Conservation (phyloP, 805 yeast genomes). For the Helenozyma rhizophorensis region DNA sequence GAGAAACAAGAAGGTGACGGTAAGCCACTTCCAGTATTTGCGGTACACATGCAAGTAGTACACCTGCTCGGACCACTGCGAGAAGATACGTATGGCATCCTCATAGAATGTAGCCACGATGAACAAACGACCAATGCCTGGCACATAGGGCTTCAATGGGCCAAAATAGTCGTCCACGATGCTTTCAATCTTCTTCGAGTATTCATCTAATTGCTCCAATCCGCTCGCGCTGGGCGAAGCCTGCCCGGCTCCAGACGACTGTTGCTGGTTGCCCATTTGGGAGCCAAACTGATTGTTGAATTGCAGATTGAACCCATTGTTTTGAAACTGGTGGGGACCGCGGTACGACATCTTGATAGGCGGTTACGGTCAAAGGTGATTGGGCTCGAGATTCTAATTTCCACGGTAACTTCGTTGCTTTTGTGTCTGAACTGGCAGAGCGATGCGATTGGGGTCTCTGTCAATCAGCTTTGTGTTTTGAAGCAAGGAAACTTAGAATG, state of each 20-base stretch:
- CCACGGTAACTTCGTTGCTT: too few species aligned
- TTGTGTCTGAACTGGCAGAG: too few species aligned
- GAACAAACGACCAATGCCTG: slow-evolving; percentile 81
- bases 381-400: too few species aligned
- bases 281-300: slow-evolving; percentile 17
- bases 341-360: slow-evolving; percentile 45
- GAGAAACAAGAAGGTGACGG: slow-evolving; percentile 59
- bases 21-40: slow-evolving; percentile 72
- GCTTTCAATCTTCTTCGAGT: slow-evolving; percentile 53
- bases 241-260: slow-evolving; percentile 16
- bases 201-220: slow-evolving; percentile 43
- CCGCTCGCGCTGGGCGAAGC: slow-evolving; percentile 25
- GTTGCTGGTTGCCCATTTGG: slow-evolving; percentile 8
- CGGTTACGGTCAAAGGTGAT: too few species aligned
- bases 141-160: slow-evolving; percentile 68
- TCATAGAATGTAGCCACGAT: slow-evolving; percentile 93
- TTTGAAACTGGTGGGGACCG: slow-evolving; percentile 41
- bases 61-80: slow-evolving; percentile 91
- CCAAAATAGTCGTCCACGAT: slow-evolving; percentile 46
- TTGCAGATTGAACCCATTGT: slow-evolving; percentile 27
- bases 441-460: too few species aligned
- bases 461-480: too few species aligned
- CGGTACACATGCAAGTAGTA: slow-evolving; percentile 77
- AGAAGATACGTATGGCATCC: slow-evolving; percentile 75
- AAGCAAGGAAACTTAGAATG: too few species aligned